Evolutionary conservation across 139 green algal species (phyloP), one percentile per base, ranked within the genome.

Genomic region (Pseudopediastrum boryanum): DNA sequence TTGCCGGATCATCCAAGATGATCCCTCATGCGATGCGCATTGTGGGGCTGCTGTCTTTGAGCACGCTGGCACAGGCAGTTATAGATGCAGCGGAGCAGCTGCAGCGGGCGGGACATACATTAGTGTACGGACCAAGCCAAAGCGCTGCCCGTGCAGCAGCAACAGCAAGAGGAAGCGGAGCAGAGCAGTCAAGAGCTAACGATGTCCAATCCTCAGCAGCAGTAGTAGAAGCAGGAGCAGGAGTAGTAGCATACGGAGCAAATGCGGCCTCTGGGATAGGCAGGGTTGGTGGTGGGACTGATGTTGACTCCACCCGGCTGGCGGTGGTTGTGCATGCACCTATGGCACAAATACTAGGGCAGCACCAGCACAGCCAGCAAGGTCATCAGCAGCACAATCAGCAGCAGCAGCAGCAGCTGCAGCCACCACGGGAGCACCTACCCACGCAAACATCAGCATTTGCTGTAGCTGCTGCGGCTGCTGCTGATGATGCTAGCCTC

Each of bases 61-160:
- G 25, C 3, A 70, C 39, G 13, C 39, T 70, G 16, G 39, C 36
- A 21, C 36, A 58, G 25, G 71, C 29, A 29, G 38, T 78, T 3
- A 78, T 70, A 13, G 71, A 78, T 42, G 71, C 71, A 9, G 54
- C 33, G 10, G 54, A 78, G 54, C 46, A 78, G 50, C 56, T 78
- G 71, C 71, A 78, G 71, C 29, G 25, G 31, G 71, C 71, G 1
- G 71, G 54, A 13, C 71, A 78, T 27, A 23, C 31, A 9, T 16
- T 78, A 10, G 8, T 78, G 56, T 69, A 69, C 33, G 54, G 70
- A 35, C 23, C 33, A 12, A 10, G 19, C 8, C 12, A 58, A 7
- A 29, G 41, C 66, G 29, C n/a, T 58, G 48, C 48, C 19, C n/a
- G 33, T 36, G 61, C 61, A 77, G 50, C 46, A 42, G 7, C 70